Conservation (phyloP, 306 rosid genomes). For the Spatholobus suberectus region DNA sequence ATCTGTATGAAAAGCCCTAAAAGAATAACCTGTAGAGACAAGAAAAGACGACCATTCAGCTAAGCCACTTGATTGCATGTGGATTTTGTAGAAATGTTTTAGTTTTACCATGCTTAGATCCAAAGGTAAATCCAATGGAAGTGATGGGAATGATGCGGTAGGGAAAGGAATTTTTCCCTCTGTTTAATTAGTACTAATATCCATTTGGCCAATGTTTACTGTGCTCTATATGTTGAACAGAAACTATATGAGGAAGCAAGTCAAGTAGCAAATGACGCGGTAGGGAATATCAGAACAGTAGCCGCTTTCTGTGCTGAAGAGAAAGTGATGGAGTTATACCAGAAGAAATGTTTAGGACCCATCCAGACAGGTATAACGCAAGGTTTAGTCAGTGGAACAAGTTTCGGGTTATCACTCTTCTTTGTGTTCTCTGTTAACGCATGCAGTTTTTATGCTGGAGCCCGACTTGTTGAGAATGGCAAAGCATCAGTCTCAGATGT, state of each 20-base stretch:
- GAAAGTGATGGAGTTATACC: constrained; percentile 71
- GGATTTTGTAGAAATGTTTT: neutral
- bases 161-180: neutral
- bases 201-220: constrained; percentile 1
- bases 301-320: constrained; percentile 87
- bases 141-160: neutral
- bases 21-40: neutral
- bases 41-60: neutral
- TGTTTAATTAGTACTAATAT: neutral
- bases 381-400: constrained; percentile 64
- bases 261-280: constrained; percentile 77
- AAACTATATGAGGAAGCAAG: constrained; percentile 85
- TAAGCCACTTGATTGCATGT: neutral
- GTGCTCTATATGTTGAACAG: constrained; percentile 41
- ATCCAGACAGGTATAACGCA: constrained; percentile 60
- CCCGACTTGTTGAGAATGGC: constrained; percentile 58
- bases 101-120: neutral
- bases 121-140: neutral
- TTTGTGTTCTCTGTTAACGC: constrained; percentile 58
- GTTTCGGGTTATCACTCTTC: constrained; percentile 62
- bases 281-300: constrained; percentile 79
- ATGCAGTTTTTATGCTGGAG: constrained; percentile 68
- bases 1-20: neutral
- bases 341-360: constrained; percentile 72
- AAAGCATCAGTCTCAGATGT: constrained; percentile 57